Evolutionary conservation across 768 basidiomycete genomes (phyloP).

Genomic region (Leucocoprinus birnbaumii): DNA sequence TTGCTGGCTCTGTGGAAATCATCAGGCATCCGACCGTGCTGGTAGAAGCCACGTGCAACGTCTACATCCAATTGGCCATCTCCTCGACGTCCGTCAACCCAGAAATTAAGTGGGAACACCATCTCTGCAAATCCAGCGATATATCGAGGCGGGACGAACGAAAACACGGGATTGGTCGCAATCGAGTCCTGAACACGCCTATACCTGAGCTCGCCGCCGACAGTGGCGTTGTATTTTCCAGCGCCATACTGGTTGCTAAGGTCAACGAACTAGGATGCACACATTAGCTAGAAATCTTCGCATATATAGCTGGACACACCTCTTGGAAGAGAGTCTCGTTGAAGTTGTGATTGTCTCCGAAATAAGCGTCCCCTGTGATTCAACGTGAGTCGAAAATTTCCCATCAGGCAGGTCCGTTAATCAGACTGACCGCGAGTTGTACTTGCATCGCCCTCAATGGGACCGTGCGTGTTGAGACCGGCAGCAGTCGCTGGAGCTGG

Average conservation of each 20-base stretch:
- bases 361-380: slow-evolving; percentile 15
- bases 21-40: slow-evolving; percentile 15
- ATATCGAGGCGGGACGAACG: slow-evolving; percentile 14
- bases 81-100: slow-evolving; percentile 17
- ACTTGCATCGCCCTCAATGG: slow-evolving; percentile 18
- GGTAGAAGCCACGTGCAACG: slow-evolving; percentile 17
- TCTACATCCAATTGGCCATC: slow-evolving; percentile 14
- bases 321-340: slow-evolving; percentile 19
- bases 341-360: slow-evolving; percentile 20
- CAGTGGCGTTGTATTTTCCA: slow-evolving; percentile 18
- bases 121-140: slow-evolving; percentile 16
- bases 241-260: slow-evolving; percentile 17
- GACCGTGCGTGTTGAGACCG: slow-evolving; percentile 17
- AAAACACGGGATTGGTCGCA: slow-evolving; percentile 18
- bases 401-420: no score
- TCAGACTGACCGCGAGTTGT: slow-evolving; percentile 10
- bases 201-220: slow-evolving; percentile 15
- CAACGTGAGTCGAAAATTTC: not conserved
- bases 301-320: not conserved
- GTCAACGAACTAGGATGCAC: slow-evolving; percentile 13
- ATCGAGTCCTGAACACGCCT: slow-evolving; percentile 19
- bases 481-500: slow-evolving; percentile 18
- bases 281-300: not conserved
- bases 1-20: slow-evolving; percentile 14
- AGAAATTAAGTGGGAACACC: slow-evolving; percentile 16